These are phyloP conservation scores for Aspergillus pseudoviridinutans DNA, from an alignment of 2,329 filamentous ascomycete species.

Conservation along the genomic window DNA sequence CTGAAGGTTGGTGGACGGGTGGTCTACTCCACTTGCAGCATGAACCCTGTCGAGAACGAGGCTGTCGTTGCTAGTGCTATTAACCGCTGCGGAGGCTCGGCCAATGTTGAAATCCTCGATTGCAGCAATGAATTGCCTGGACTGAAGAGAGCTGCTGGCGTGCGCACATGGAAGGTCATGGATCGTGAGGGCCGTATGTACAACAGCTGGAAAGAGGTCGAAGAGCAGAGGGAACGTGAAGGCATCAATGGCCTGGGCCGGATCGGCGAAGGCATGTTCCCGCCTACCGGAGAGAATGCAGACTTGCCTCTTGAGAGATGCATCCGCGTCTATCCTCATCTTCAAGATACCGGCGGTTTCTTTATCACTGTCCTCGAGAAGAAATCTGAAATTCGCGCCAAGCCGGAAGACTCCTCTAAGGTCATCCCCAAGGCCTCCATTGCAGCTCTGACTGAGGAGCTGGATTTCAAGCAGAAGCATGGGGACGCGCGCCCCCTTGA, in stretches of 20 bases:
- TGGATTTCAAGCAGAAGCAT: constrained; percentile 32
- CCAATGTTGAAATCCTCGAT: constrained; percentile 80
- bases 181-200: constrained; percentile 78
- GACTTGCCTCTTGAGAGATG: constrained; percentile 79
- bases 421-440: constrained; percentile 37
- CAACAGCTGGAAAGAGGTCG: constrained; percentile 76
- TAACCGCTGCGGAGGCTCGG: constrained; percentile 77
- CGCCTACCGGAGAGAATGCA: constrained; percentile 54
- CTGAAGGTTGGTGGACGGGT: constrained; percentile 91
- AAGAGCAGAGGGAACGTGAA: constrained; percentile 60
- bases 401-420: constrained; percentile 56
- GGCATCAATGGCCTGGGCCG: constrained; percentile 63
- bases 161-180: constrained; percentile 85
- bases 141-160: constrained; percentile 70
- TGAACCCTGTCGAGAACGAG: constrained; percentile 98
- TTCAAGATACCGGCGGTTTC: constrained; percentile 95
- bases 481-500: constrained; percentile 25
- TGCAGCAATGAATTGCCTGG: constrained; percentile 72
- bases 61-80: constrained; percentile 85
- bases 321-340: constrained; percentile 90
- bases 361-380: constrained; percentile 97
- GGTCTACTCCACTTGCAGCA: constrained; percentile 97
- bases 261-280: constrained; percentile 80
- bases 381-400: constrained; percentile 75
- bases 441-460: constrained; percentile 32